Percentiles rank a stretch among this genome's conserved stretches.
phyloP scores from a whole-genome alignment of 345 rosid species.

The Euphorbia pulcherrima region DNA sequence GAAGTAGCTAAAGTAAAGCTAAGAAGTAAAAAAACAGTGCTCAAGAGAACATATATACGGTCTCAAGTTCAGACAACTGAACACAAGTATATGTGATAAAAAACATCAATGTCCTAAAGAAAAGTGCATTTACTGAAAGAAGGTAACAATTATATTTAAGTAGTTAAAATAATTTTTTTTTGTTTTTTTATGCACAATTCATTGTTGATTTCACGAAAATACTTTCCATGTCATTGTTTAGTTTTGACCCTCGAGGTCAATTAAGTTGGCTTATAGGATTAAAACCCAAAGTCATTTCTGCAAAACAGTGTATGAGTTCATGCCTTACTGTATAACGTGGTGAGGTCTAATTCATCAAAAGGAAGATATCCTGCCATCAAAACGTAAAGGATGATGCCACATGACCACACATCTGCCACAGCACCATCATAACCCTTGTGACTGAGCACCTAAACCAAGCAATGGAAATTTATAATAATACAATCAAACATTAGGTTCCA shows the following conservation, averaged over 20 bases:
- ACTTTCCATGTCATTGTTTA: neutral
- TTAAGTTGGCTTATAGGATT: neutral
- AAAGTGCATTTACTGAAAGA: neutral
- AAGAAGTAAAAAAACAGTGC: neutral
- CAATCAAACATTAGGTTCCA: neutral
- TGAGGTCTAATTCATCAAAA: conserved; percentile 94
- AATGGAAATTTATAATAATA: conserved; percentile 13
- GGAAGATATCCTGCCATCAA: conserved; percentile 97
- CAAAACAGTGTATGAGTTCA: conserved; percentile 22
- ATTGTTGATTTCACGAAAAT: neutral
- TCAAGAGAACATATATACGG: neutral
- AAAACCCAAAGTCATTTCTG: conserved; percentile 3
- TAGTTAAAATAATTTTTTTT: neutral
- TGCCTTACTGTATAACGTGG: conserved; percentile 93
- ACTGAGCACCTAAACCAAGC: conserved; percentile 67
- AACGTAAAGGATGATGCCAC: conserved; percentile 94
- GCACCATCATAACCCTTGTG: conserved; percentile 97
- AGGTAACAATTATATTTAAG: neutral
- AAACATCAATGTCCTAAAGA: neutral
- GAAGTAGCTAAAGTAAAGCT: neutral
- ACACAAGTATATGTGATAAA: neutral
- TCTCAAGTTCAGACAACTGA: neutral
- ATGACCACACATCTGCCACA: conserved; percentile 95
- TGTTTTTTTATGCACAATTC: neutral
- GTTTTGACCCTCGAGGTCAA: neutral